These are phyloP conservation scores for Cutaneotrichosporon arboriforme DNA, from an alignment of 1,284 basidiomycete genomes.

Conservation along the genomic window DNA sequence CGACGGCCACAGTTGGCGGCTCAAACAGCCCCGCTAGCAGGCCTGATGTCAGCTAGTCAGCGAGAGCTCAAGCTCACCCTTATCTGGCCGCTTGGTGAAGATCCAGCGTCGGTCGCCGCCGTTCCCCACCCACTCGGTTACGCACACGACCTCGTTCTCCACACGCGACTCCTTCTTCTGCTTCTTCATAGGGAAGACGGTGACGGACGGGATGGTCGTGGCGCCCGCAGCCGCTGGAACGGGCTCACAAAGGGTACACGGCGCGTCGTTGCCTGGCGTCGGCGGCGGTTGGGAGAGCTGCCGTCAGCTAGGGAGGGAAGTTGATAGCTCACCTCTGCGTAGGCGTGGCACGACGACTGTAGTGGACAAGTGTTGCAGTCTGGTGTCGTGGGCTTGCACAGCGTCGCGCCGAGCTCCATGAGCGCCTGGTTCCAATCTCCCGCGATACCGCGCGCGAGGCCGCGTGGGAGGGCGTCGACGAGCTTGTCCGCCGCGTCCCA, in stretches of 20 bases:
- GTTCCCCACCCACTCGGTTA: conserved; percentile 66
- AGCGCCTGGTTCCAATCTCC: conserved; percentile 76
- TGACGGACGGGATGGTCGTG: conserved; percentile 51
- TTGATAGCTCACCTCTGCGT: conserved; percentile 46
- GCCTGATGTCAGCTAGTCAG: conserved; percentile 52
- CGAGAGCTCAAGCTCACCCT: conserved; percentile 54
- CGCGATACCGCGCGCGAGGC: conserved; percentile 40
- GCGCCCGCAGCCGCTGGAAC: conserved; percentile 47
- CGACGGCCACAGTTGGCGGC: conserved; percentile 37
- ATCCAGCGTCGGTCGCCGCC: conserved; percentile 55
- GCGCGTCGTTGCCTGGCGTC: conserved; percentile 53
- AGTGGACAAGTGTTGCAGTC: conserved; percentile 69
- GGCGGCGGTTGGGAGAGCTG: conserved; percentile 23
- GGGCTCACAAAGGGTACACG: conserved; percentile 66
- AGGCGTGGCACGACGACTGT: conserved; percentile 61
- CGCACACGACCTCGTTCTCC: conserved; percentile 78
- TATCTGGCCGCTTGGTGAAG: conserved; percentile 72
- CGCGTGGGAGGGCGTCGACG: conserved; percentile 53
- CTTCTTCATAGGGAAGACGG: conserved; percentile 78
- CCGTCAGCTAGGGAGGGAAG: conserved; percentile 1
- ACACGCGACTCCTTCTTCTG: conserved; percentile 76
- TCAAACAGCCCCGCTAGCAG: conserved; percentile 72
- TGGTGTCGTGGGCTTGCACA: conserved; percentile 79
- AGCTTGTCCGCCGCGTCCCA: conserved; percentile 71
- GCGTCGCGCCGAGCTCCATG: conserved; percentile 69